These are phyloP conservation scores for Raphanus sativus DNA, from an alignment of 345 rosid genomes.

Conservation along the genomic window DNA sequence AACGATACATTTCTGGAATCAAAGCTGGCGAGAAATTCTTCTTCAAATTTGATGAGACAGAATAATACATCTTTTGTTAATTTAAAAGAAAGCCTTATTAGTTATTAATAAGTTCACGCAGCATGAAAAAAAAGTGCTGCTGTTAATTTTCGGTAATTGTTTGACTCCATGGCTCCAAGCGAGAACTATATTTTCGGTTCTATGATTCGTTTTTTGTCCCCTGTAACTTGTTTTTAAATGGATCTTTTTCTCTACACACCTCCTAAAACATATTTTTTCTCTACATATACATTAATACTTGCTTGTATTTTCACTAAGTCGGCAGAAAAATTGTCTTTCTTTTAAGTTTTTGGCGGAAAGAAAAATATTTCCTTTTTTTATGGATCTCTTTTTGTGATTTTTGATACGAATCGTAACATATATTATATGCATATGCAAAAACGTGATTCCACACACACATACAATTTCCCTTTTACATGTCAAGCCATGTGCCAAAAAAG, in stretches of 20 bases:
- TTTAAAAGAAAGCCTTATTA: background rate
- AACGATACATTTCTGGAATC: too few relatives aligned
- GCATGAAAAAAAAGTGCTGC: background rate
- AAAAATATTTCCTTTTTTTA: slow-evolving; percentile 17
- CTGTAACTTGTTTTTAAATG: background rate
- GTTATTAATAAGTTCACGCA: background rate
- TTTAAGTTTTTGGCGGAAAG: slow-evolving; percentile 25
- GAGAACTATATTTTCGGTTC: background rate
- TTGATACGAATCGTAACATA: slow-evolving; percentile 17
- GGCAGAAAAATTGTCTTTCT: slow-evolving; percentile 9
- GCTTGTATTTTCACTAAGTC: slow-evolving; percentile 11
- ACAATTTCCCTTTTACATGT: slow-evolving; percentile 32
- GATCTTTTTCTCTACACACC: background rate
- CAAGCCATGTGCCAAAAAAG: slow-evolving; percentile 34
- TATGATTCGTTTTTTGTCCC: background rate
- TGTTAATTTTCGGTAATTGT: background rate
- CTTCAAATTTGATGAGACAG: too few relatives aligned
- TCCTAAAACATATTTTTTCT: background rate
- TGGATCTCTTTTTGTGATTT: slow-evolving; percentile 21
- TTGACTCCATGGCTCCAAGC: background rate
- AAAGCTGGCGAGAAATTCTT: too few relatives aligned
- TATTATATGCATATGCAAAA: background rate
- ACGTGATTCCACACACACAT: slow-evolving; percentile 33
- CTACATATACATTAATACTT: slow-evolving; percentile 4
- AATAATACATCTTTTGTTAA: background rate